Conservation (phyloP, 371 early-diverging fungal species). For the Apophysomyces variabilis region DNA sequence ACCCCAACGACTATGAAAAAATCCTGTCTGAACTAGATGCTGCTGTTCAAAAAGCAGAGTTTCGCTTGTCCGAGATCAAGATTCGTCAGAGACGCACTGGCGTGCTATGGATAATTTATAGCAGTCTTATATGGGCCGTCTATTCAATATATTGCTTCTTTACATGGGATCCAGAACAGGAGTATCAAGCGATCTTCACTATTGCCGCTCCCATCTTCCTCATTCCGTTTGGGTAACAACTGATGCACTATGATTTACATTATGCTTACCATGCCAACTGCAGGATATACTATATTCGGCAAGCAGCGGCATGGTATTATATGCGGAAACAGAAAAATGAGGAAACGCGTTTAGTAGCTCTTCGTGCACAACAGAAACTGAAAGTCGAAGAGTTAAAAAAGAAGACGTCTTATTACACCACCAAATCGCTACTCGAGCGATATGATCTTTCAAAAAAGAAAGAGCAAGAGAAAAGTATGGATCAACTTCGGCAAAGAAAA, state of each 20-base stretch:
- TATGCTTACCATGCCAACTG: background rate
- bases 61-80: conserved; percentile 63
- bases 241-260: background rate
- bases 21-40: conserved; percentile 79
- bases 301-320: conserved; percentile 58
- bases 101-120: conserved; percentile 75
- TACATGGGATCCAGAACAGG: conserved; percentile 18
- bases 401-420: conserved; percentile 85
- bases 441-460: conserved; percentile 27
- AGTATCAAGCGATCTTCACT: conserved; percentile 6
- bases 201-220: conserved; percentile 45
- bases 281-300: conserved; percentile 61
- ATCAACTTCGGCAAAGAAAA: conserved; percentile 18
- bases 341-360: conserved; percentile 51
- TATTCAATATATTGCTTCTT: conserved; percentile 56
- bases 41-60: conserved; percentile 74
- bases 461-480: conserved; percentile 9
- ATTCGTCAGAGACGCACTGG: conserved; percentile 67
- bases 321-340: conserved; percentile 64
- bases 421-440: conserved; percentile 89
- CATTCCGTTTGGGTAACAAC: conserved; percentile 59
- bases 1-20: conserved; percentile 75
- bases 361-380: conserved; percentile 63
- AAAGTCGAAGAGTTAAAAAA: conserved; percentile 91
- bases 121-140: conserved; percentile 66